phyloP scores from a whole-genome alignment of 2,329 filamentous ascomycete species.

The Talaromyces atroroseus region DNA sequence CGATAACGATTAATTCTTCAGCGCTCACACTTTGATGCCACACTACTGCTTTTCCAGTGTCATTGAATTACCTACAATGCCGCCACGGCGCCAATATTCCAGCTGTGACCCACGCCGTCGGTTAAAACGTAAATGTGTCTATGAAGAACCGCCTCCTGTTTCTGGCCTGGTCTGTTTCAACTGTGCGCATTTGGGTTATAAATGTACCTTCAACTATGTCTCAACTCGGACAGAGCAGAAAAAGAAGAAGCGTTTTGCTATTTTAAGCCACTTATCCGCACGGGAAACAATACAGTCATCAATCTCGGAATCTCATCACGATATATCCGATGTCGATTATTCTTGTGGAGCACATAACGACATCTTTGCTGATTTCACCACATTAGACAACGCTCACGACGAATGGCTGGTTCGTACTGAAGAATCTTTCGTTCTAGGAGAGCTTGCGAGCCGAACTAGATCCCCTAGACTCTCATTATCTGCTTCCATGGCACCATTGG shows the following conservation, averaged over 20 bases:
- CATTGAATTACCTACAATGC: not conserved
- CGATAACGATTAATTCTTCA: too few relatives aligned
- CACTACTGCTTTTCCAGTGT: too few relatives aligned
- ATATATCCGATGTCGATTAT: not conserved
- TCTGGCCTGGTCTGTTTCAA: not conserved
- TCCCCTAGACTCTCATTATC: too few relatives aligned
- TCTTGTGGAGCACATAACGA: not conserved
- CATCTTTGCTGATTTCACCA: not conserved
- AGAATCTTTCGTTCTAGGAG: not conserved
- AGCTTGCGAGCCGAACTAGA: too few relatives aligned
- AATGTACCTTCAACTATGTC: slow-evolving; percentile 1
- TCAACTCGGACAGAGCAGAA: not conserved
- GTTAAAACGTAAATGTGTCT: slow-evolving; percentile 5
- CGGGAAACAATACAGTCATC: not conserved
- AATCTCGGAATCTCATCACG: not conserved
- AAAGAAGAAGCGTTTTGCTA: not conserved
- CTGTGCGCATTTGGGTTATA: not conserved
- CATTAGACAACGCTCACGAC: not conserved
- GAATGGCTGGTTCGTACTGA: not conserved
- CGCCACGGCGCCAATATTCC: not conserved
- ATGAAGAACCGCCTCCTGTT: not conserved
- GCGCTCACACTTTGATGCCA: too few relatives aligned
- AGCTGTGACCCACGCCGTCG: slow-evolving; percentile 2
- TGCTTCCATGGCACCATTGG: too few relatives aligned
- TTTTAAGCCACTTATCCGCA: not conserved